Evolutionary conservation across 352 stramenopile species (phyloP).

Genomic region (Pythium angustatum): DNA sequence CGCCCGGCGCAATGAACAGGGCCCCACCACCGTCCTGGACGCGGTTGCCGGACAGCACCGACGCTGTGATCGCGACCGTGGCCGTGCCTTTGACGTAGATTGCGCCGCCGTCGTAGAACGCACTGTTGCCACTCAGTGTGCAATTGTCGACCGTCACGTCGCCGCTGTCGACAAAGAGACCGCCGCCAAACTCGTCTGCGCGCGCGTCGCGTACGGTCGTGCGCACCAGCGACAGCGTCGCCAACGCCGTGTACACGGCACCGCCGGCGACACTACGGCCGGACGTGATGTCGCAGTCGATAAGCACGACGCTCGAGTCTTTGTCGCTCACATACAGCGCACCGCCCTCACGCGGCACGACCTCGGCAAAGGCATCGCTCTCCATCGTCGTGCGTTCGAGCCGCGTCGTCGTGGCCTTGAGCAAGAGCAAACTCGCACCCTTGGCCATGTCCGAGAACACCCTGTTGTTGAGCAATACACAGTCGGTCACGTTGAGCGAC

Average conservation of each 20-base stretch:
- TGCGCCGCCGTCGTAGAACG: constrained; percentile 60
- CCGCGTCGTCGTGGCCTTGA: background rate
- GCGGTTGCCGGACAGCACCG: constrained; percentile 33
- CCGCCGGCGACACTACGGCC: constrained; percentile 47
- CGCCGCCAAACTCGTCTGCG: constrained; percentile 55
- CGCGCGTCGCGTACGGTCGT: constrained; percentile 38
- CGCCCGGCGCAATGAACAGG: constrained; percentile 46
- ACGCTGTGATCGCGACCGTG: constrained; percentile 26
- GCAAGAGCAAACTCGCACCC: constrained; percentile 19
- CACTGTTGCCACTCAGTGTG: constrained; percentile 43
- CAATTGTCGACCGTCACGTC: constrained; percentile 26
- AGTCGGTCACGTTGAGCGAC: constrained; percentile 13
- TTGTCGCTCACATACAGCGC: constrained; percentile 46
- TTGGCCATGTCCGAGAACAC: constrained; percentile 8
- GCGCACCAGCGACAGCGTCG: constrained; percentile 31
- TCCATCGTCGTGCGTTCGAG: constrained; percentile 7
- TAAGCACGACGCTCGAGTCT: constrained; percentile 33
- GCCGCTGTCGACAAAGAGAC: constrained; percentile 40
- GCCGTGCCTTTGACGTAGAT: constrained; percentile 48
- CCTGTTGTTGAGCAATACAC: constrained; percentile 14
- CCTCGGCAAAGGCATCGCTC: background rate
- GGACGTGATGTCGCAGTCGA: constrained; percentile 40
- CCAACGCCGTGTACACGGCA: constrained; percentile 40
- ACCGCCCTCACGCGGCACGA: constrained; percentile 32
- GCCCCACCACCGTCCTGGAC: constrained; percentile 51